Evolutionary conservation across 805 yeast genomes (phyloP), one percentile per base, ranked within the genome.

Genomic region (Candida coquimbonensis): DNA sequence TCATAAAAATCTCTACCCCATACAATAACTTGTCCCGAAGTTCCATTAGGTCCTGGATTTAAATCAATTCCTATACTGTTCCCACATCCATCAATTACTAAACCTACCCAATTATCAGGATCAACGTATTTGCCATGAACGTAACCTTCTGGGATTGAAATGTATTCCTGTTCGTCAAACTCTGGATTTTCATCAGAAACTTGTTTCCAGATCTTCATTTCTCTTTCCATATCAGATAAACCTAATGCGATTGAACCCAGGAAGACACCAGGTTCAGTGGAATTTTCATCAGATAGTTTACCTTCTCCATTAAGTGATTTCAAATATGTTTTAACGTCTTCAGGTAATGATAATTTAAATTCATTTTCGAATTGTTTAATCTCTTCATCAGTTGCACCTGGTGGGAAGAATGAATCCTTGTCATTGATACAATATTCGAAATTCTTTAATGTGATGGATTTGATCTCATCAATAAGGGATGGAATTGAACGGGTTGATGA

Each of bases 41-140:
- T 42, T 7, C 53, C 53, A 14, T 44, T 46, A 19, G 49, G 52
- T 19, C 53, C 53, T 2, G 53, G 53, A 14, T 44, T 40, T 9
- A 51, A 38, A 29, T 51, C 53, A 16, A 51, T 21, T 3, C 53
- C 53, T 24, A 51, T 49, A 33, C 52, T 49, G 19, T 51, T 51
- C n/a, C 53, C 53, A 38, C 46, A 40, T 3, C 53, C 53, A 46
- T 51, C 53, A 14, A 36, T 39, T 7, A 49, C 36, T 29, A 51
- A 32, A 8, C 52, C 53, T 3, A 49, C 16, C 53, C 53, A 51
- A 26, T 46, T 35, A 12, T 44, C 14, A 24, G 46, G 24, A 16
- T 48, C 50, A n/a, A 44, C 49, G 27, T 49, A 49, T 4, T 26
- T 31, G 4, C 37, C 41, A 5, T 43, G n/a, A 5, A 49, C 49